Evolutionary conservation across 495 filamentous ascomycete genomes (phyloP).

Genomic region (Neurospora pannonica): DNA sequence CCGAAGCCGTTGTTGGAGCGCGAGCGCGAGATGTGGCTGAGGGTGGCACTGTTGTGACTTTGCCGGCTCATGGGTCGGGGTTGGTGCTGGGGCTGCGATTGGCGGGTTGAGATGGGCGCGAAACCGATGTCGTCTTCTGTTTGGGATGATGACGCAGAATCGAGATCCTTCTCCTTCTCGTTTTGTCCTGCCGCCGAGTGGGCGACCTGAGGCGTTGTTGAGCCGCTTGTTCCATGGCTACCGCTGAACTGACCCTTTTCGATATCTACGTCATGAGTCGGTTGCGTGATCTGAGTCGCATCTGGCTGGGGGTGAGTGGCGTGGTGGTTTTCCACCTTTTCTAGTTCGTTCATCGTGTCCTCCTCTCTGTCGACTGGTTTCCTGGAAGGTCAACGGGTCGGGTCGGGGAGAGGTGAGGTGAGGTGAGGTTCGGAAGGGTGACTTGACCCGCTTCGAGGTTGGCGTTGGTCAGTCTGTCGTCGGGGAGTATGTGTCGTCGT

Average conservation of each 20-base stretch:
- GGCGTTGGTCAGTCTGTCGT: neutral
- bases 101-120: neutral
- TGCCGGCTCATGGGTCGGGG: neutral
- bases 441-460: neutral
- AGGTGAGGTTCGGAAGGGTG: neutral
- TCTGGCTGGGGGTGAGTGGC: neutral
- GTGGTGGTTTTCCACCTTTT: neutral
- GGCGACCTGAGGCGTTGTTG: neutral
- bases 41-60: neutral
- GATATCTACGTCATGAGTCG: neutral
- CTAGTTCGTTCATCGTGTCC: neutral
- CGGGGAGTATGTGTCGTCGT: neutral
- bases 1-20: slow-evolving; percentile 57
- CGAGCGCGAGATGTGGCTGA: slow-evolving; percentile 18
- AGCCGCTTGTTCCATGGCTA: neutral
- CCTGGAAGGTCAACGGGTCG: no score
- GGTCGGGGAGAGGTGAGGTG: no score
- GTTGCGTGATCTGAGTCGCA: neutral
- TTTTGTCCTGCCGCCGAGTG: neutral
- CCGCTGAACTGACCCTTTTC: neutral
- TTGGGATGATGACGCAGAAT: neutral
- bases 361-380: neutral
- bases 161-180: neutral
- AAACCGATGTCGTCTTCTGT: neutral
- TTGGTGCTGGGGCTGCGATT: neutral